Base-by-base conservation (phyloP, 257 asterid species). In the Eucommia ulmoides region DNA sequence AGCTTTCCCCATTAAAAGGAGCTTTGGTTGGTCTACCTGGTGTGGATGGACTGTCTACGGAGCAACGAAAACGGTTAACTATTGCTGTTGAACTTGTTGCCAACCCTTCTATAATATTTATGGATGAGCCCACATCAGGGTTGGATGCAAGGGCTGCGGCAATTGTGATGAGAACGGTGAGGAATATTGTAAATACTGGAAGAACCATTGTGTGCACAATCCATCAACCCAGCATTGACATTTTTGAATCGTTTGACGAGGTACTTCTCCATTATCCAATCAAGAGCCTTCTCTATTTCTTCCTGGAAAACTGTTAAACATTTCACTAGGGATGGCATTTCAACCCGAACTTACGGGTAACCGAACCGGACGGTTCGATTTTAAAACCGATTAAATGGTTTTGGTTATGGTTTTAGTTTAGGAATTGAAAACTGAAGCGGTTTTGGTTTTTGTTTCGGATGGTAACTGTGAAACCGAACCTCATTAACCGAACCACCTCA, bases 81-180 rank as follows among this genome's bases (percentile, higher is more conserved):
- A 88, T 88, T 64, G 97, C 97, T 24, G 85, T 88, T 71, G 97
- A 88, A 77, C 83, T 87, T 48, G 97, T 87, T 41, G 91, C 97
- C 35, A 87, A 87, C 65, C 97, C 97, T 53, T 87, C 94, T 21
- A 76, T 87, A 51, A 87, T 87, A 22, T 87, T 87, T 62, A 87
- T 87, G 97, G 97, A 87, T 65, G 94, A 88, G 65, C 97, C 97
- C 55, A 88, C 97, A 20, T 84, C 97, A 41, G 97, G 97, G 33
- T 75, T 88, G 77, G 97, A 88, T 63, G 97, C 97, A 41, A 81
- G 97, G 67, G 67, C 97, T 64, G 97, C 97, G 22, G 97, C 97
- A 54, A 88, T 88, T 59, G 97, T 88, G 66, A 88, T 88, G 97
- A 77, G 97, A 74, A 87, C 97, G 23, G 97, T 87, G 65, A 74